Percentiles rank a stretch among this genome's conserved stretches.
These are phyloP conservation scores for Aureobasidium sp. DNA, from an alignment of 2,329 filamentous ascomycete genomes.

Conservation along the genomic window DNA sequence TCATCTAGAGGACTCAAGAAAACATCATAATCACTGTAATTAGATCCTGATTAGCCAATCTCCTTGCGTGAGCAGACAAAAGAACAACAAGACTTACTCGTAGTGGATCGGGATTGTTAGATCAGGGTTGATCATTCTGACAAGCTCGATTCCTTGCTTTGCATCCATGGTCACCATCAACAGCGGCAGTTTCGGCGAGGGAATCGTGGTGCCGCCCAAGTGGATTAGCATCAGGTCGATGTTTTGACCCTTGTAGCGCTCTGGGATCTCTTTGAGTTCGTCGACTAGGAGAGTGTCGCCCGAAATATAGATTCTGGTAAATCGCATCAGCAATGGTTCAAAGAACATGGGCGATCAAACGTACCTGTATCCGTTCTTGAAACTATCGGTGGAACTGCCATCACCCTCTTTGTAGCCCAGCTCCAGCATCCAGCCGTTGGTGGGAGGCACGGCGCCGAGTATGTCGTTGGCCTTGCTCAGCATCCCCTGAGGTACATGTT, in stretches of 20 bases:
- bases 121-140: slow-evolving; percentile 53
- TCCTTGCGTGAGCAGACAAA: not conserved
- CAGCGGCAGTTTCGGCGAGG: slow-evolving; percentile 50
- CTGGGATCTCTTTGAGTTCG: slow-evolving; percentile 55
- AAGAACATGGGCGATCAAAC: not conserved
- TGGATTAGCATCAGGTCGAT: slow-evolving; percentile 63
- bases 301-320: slow-evolving; percentile 53
- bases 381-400: slow-evolving; percentile 20
- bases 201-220: slow-evolving; percentile 59
- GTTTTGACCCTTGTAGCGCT: slow-evolving; percentile 45
- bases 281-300: slow-evolving; percentile 59
- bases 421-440: slow-evolving; percentile 61
- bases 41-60: not conserved
- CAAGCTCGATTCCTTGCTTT: slow-evolving; percentile 53
- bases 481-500: slow-evolving; percentile 49
- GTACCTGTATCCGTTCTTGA: slow-evolving; percentile 44
- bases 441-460: slow-evolving; percentile 52
- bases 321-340: not conserved
- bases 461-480: slow-evolving; percentile 42
- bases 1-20: slow-evolving; percentile 54
- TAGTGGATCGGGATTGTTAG: slow-evolving; percentile 59
- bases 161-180: slow-evolving; percentile 66
- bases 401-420: slow-evolving; percentile 41
- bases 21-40: slow-evolving; percentile 50
- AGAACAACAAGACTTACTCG: slow-evolving; percentile 37